Evolutionary conservation across 306 rosid genomes (phyloP), one percentile per base, ranked within the genome.

Genomic region (Begonia fuchsioides): DNA sequence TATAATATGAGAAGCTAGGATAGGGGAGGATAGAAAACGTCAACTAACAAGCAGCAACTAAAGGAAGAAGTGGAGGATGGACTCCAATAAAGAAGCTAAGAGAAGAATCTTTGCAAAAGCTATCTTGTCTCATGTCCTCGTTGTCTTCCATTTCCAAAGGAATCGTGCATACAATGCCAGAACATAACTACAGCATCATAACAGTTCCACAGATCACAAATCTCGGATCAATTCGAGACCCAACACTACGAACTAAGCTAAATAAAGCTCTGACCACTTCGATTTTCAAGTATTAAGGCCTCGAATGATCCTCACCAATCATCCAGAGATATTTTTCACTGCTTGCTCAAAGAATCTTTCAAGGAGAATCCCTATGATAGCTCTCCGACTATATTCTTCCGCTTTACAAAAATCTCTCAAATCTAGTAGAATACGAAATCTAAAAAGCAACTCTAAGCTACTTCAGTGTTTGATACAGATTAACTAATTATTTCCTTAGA

Each of bases 121-220:
- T 19, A 1, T 43, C 72, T 58, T 64, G 71, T 53, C 41, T 59
- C 45, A 53, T 66, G 16, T 66, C 76, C 2, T 66, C 61, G 10
- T 55, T 60, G 1, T 61, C 90, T 1, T 69, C 95, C 47, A 86
- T 75, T 45, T 88, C 96, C 96, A 88, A 17, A 88, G 93, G 60
- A 88, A 83, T 51, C 59, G 75, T 18, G 96, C 96, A 20, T 83
- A 83, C 0, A 93, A 78, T 49, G 94, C 96, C 13, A 83, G 58
- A 64, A 88, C 90, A 68, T 69, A 76, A 67, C 94, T 87, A 71
- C 86, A 77, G 35, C 38, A 67, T 44, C 51, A 56, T 57, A 19
- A 8, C 51, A 58, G 32, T 20, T 20, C 32, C 32, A 64, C 3
- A 38, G 14, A 51, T 13, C 16, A 11, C 11, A 2, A 38, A 8